Percentiles rank a stretch among this genome's conserved stretches.
Evolutionary conservation across 257 asterid genomes (phyloP).

Genomic region (Penstemon eatonii): DNA sequence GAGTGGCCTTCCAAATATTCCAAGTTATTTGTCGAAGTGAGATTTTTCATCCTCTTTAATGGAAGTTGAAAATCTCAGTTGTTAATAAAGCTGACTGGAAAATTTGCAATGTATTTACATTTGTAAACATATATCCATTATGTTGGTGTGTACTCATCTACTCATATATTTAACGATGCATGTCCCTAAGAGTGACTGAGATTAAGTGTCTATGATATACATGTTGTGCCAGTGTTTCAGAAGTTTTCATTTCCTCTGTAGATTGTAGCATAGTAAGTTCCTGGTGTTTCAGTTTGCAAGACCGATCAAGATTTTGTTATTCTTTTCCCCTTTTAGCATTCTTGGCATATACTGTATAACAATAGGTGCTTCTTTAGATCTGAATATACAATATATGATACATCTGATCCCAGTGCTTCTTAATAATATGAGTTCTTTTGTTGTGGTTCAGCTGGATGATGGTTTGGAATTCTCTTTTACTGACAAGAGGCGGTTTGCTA

Average conservation of each 20-base stretch:
- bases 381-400: neutral
- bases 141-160: neutral
- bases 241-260: conserved; percentile 7
- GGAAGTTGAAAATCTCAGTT: conserved; percentile 18
- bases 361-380: conserved; percentile 2
- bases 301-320: conserved; percentile 5
- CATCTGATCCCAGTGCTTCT: conserved; percentile 10
- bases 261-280: neutral
- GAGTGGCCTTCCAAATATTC: conserved; percentile 99
- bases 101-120: neutral
- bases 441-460: conserved; percentile 69
- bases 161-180: neutral
- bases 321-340: conserved; percentile 11
- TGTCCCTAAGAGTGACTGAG: neutral
- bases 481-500: conserved; percentile 97
- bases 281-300: conserved; percentile 24
- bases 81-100: neutral
- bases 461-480: conserved; percentile 94
- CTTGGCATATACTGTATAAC: conserved; percentile 10
- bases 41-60: conserved; percentile 30
- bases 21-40: conserved; percentile 84
- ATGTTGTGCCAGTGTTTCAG: neutral
- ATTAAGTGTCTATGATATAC: neutral
- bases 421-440: conserved; percentile 17
- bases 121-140: neutral